Percentiles rank a stretch among this genome's conserved stretches.
Conservation (phyloP, 2,329 filamentous ascomycete genomes). For the Aspergillus sp. region DNA sequence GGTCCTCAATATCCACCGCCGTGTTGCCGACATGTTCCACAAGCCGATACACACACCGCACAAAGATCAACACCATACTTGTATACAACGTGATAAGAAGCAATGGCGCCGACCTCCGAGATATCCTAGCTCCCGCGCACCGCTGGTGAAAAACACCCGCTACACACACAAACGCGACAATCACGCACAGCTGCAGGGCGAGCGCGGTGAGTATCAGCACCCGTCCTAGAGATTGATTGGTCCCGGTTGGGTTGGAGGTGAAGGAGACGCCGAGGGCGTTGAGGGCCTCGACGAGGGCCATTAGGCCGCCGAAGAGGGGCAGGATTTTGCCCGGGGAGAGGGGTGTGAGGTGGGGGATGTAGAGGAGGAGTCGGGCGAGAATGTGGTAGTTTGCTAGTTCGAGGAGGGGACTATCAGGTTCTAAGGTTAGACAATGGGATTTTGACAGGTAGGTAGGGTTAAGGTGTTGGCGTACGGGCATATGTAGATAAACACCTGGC, state of each 20-base stretch:
- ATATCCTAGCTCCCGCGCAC: constrained; percentile 9
- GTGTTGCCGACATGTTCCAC: constrained; percentile 56
- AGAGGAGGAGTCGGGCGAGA: constrained; percentile 39
- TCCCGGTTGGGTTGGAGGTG: constrained; percentile 47
- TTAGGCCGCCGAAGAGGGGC: constrained; percentile 48
- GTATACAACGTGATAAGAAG: constrained; percentile 51
- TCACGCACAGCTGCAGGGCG: constrained; percentile 16
- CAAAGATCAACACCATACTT: constrained; percentile 49
- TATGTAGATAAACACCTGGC: too few relatives aligned
- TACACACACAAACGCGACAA: constrained; percentile 16
- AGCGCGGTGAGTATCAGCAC: constrained; percentile 51
- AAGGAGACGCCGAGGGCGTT: constrained; percentile 31
- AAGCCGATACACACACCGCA: constrained; percentile 54
- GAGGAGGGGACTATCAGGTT: constrained; percentile 55
- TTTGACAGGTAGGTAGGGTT: too few relatives aligned
- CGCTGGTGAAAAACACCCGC: constrained; percentile 14
- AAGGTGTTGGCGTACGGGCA: too few relatives aligned
- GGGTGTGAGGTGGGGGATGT: background rate
- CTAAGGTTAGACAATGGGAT: too few relatives aligned
- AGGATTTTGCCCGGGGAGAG: constrained; percentile 33
- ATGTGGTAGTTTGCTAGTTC: constrained; percentile 62
- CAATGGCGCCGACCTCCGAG: constrained; percentile 28
- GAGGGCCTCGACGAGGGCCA: constrained; percentile 44
- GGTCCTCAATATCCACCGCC: constrained; percentile 32
- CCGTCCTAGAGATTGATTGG: constrained; percentile 43